Conservation (phyloP, 140 eudicot genomes). For the Flaveria floridana region DNA sequence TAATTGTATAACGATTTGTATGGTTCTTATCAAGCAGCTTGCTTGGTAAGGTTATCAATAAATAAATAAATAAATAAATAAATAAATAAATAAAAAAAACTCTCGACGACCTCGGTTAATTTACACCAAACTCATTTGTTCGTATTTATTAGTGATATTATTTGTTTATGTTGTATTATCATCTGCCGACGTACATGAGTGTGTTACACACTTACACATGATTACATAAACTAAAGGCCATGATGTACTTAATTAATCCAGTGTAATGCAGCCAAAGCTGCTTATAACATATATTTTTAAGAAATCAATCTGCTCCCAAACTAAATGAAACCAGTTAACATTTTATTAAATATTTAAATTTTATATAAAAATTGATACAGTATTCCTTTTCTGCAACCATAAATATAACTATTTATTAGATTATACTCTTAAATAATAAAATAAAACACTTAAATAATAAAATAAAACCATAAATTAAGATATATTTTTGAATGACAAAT, state of each 20-base stretch:
- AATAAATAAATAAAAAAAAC: too few relatives aligned
- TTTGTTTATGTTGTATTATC: background rate
- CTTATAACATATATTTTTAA: background rate
- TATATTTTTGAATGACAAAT: too few relatives aligned
- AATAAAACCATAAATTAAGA: background rate
- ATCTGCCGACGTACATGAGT: background rate
- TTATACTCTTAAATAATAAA: too few relatives aligned
- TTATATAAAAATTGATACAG: background rate
- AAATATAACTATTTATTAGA: background rate
- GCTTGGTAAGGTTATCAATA: too few relatives aligned
- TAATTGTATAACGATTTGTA: too few relatives aligned
- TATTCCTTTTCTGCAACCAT: background rate
- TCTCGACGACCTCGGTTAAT: too few relatives aligned
- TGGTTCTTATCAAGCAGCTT: too few relatives aligned
- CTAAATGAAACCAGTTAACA: too few relatives aligned
- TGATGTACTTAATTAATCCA: background rate
- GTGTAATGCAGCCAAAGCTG: background rate
- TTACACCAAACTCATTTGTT: background rate
- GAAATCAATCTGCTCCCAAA: too few relatives aligned
- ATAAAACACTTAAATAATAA: too few relatives aligned
- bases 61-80: too few relatives aligned
- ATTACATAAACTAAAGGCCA: background rate
- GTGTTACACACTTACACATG: background rate
- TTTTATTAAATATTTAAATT: too few relatives aligned
- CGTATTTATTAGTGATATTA: background rate